Evolutionary conservation across 768 basidiomycete species (phyloP), one percentile per base, ranked within the genome.

Genomic region (Trametes meyenii): DNA sequence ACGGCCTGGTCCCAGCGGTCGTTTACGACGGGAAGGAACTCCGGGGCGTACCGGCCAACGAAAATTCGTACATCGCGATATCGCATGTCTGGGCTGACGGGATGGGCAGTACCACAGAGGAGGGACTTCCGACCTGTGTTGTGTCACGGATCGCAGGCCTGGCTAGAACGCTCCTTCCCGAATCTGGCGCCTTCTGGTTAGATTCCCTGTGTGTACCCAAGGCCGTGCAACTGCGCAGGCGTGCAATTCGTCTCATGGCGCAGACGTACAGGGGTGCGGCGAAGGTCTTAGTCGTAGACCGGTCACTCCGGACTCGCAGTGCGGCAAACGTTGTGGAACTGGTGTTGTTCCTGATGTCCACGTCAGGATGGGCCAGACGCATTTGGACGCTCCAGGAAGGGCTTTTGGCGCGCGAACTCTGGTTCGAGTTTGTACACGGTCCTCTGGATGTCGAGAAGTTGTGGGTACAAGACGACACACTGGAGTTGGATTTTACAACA

Each of bases 161-260:
- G 12, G 60, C 44, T 5, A 24, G 19, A 19, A 29, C 33, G 17
- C 55, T 61, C 11, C 39, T 50, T 11, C 64, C 64, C 12, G 61
- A 58, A 14, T 35, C 49, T 19, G 60, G 60, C 19, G 55, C 60
- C 17, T 61, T 65, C 29, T 65, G 64, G 64, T 40, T 61, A 42
- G 64, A 65, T 39, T 51, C 55, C 14, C 56, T 65, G 24, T 65
- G 64, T 38, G 45, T 65, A n/a, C 64, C 64, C 2, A 48, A 45
- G 6, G 40, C n/a, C 11, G 39, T 39, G 14, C 14, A 23, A 17
- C 55, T 33, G 2, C 56, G 62, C 11, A 61, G 61, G 21, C 55
- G 23, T 13, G 55, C 62, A 2, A 66, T 63, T 42, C 54, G 26
- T 38, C 55, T 61, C 43, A 66, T 66, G 62, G 55, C 52, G 26